Percentiles rank a stretch among this genome's conserved stretches.
phyloP scores from a whole-genome alignment of 495 filamentous ascomycete genomes.

The Trichoderma asperelloides region DNA sequence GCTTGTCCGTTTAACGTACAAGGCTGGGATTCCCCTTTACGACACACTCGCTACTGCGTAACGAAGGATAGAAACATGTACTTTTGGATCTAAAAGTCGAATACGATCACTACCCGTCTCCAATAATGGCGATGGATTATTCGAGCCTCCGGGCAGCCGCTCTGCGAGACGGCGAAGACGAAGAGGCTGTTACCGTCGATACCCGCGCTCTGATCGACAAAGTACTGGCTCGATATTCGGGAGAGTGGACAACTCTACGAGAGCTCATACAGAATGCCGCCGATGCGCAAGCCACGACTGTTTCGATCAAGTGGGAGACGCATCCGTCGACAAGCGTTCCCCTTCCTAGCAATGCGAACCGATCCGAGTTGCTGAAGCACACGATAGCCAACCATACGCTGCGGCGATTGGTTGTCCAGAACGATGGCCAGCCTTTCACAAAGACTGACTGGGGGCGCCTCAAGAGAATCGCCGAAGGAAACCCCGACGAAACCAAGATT shows the following conservation, averaged over 20 bases:
- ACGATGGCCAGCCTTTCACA: slow-evolving; percentile 78
- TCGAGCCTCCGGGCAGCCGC: slow-evolving; percentile 77
- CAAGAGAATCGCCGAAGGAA: slow-evolving; percentile 96
- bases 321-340: slow-evolving; percentile 69
- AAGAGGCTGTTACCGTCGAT: slow-evolving; percentile 98
- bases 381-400: slow-evolving; percentile 75
- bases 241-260: slow-evolving; percentile 79
- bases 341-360: slow-evolving; percentile 55
- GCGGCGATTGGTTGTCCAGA: slow-evolving; percentile 73
- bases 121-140: slow-evolving; percentile 51
- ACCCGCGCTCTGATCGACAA: slow-evolving; percentile 96
- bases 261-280: slow-evolving; percentile 98
- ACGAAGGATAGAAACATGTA: neutral
- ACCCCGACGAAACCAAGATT: slow-evolving; percentile 97
- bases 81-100: neutral
- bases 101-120: neutral
- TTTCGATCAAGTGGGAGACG: slow-evolving; percentile 86
- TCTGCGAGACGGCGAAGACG: slow-evolving; percentile 73
- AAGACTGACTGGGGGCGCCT: slow-evolving; percentile 85
- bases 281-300: slow-evolving; percentile 82
- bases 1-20: neutral
- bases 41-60: neutral
- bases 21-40: neutral
- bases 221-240: slow-evolving; percentile 87
- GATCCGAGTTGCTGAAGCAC: slow-evolving; percentile 68